phyloP scores from a whole-genome alignment of 23 red algal species.

The Rhodosorus marinus region DNA sequence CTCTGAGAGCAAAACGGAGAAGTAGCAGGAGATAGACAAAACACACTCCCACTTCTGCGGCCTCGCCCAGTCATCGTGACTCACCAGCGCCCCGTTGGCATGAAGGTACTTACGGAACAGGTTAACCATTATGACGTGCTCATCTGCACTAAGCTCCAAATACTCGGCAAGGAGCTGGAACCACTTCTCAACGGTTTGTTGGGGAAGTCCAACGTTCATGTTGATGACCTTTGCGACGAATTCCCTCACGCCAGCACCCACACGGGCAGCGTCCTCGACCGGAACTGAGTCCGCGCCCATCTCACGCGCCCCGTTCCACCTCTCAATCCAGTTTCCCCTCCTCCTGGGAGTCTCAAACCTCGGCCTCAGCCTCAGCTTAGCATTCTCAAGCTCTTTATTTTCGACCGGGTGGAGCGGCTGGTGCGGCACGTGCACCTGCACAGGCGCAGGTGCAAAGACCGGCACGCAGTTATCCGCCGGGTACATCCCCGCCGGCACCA shows the following conservation, averaged over 20 bases:
- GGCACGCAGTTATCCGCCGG: no score
- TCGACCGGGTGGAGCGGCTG: no score
- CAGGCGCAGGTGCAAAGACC: no score
- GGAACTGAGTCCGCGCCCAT: slow-evolving; percentile 21
- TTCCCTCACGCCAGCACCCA: slow-evolving; percentile 7
- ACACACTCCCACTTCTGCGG: slow-evolving; percentile 91
- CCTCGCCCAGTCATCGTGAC: slow-evolving; percentile 19
- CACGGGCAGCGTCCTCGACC: slow-evolving; percentile 3
- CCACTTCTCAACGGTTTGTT: slow-evolving; percentile 81
- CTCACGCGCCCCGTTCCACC: slow-evolving; percentile 31
- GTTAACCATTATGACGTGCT: slow-evolving; percentile 51
- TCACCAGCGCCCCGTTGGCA: slow-evolving; percentile 13
- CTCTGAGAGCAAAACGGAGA: slow-evolving; percentile 67
- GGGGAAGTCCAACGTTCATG: slow-evolving; percentile 18
- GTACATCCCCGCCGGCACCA: no score
- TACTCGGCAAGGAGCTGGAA: slow-evolving; percentile 68
- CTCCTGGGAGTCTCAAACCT: slow-evolving; percentile 54
- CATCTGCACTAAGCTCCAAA: slow-evolving; percentile 76
- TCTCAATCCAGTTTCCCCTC: slow-evolving; percentile 24
- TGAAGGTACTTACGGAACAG: slow-evolving; percentile 40
- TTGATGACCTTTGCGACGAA: slow-evolving; percentile 39
- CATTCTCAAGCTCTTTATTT: no score
- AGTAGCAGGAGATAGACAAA: slow-evolving; percentile 61
- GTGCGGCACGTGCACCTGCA: no score
- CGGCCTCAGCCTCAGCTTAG: no score